A percentile compares a stretch with the other conserved stretches of the same genome.
Evolutionary conservation across 345 rosid species (phyloP).

Genomic region (Geranium brycei): DNA sequence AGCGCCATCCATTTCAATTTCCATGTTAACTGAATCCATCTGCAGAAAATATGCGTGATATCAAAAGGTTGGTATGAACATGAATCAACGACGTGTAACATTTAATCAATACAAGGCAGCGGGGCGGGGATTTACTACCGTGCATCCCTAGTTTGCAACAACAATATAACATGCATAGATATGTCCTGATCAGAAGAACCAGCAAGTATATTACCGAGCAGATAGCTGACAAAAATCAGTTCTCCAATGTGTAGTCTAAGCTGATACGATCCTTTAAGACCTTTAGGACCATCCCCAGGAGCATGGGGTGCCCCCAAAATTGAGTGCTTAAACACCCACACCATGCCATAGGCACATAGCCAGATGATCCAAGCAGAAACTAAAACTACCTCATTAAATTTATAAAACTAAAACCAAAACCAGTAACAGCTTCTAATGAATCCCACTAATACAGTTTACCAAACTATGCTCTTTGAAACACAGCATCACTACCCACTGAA

Average conservation of each 20-base stretch:
- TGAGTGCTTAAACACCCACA: neutral
- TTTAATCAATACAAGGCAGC: neutral
- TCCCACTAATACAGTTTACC: neutral
- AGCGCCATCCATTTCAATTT: slow-evolving; percentile 21
- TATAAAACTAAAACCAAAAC: neutral
- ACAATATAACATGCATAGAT: neutral
- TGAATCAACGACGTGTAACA: neutral
- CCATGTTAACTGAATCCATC: slow-evolving; percentile 24
- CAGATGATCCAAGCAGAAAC: neutral
- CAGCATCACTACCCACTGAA: neutral
- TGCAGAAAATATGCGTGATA: slow-evolving; percentile 10
- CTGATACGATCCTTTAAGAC: neutral
- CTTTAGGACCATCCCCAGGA: neutral
- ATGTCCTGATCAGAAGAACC: neutral
- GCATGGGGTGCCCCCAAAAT: neutral
- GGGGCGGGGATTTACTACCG: neutral
- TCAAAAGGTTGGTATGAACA: neutral
- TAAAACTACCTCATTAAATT: neutral
- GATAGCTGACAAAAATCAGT: neutral
- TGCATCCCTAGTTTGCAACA: neutral
- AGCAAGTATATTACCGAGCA: neutral
- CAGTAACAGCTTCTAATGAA: neutral
- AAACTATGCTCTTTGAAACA: neutral
- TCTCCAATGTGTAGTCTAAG: neutral
- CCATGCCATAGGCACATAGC: neutral